Evolutionary conservation across 1,284 basidiomycete species (phyloP).

Genomic region (Fereydounia khargensis): DNA sequence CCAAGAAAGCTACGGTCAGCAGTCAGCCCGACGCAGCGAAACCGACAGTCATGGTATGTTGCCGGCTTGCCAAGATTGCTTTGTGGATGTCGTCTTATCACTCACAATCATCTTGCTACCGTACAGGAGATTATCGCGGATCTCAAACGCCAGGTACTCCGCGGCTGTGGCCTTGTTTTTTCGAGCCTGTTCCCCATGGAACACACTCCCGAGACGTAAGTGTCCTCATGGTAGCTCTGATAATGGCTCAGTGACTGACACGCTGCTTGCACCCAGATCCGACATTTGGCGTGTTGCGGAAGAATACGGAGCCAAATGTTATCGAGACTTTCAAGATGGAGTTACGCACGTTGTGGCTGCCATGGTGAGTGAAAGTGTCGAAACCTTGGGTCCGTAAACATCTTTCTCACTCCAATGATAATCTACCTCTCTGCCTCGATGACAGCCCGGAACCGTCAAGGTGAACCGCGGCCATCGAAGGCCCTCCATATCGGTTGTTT

Average conservation of each 20-base stretch:
- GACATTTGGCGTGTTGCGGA: slow-evolving; percentile 84
- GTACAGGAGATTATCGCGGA: slow-evolving; percentile 78
- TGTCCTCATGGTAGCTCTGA: no score
- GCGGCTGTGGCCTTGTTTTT: slow-evolving; percentile 78
- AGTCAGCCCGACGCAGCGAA: slow-evolving; percentile 3
- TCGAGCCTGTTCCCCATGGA: slow-evolving; percentile 90
- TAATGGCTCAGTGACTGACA: no score
- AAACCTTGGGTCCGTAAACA: no score
- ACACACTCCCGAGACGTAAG: slow-evolving; percentile 69
- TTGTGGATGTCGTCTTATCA: no score
- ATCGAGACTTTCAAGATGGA: slow-evolving; percentile 67
- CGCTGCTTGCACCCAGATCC: no score
- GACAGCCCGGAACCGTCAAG: slow-evolving; percentile 74
- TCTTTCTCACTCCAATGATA: no score
- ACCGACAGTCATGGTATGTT: slow-evolving; percentile 61
- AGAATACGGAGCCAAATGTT: slow-evolving; percentile 82
- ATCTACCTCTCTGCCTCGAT: no score
- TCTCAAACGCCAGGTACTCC: slow-evolving; percentile 73
- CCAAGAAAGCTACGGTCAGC: neutral
- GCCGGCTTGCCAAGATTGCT: no score
- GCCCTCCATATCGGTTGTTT: slow-evolving; percentile 72
- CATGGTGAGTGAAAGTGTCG: no score
- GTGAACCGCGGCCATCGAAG: slow-evolving; percentile 71
- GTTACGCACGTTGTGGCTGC: slow-evolving; percentile 90
- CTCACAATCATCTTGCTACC: no score